Base-by-base conservation (phyloP, 371 early-diverging fungal genomes). In the Mucor velutinosus region DNA sequence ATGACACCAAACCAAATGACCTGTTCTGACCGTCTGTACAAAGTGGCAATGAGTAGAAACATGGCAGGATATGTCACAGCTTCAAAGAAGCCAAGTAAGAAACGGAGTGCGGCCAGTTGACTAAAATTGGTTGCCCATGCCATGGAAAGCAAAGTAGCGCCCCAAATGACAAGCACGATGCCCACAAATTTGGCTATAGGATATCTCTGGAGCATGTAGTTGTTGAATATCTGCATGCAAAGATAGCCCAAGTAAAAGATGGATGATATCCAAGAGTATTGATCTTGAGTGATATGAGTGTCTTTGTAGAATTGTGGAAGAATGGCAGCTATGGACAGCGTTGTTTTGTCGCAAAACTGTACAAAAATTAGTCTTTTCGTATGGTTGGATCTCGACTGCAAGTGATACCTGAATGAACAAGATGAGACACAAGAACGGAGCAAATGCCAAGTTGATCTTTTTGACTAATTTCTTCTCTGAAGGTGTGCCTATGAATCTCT, bases 51-150 rank as follows among this genome's bases (percentile, higher is more conserved):
- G 11, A 80, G 58, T 17, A 80, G 55, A 29, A 74, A 76, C 27
- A 80, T 72, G n/a, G 65, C 64, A 5, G 78, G 78, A 25, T 80
- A 77, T 1, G 76, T 75, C 7, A 67, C 62, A 11, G 76, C 76
- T 39, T 80, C 74, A 45, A 74, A 77, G n/a, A 80, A 74, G 0
- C 80, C 80, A 1, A 80, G 67, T 7, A 80, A 43, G 27, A 77
- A 69, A 0, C 76, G 70, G 10, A 73, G 65, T 6, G 64, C 74
- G 19, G 75, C 75, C 37, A 80, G 58, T 25, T 73, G 62, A 25
- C 59, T 2, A 67, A 80, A 80, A 39, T 69, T 69, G 5, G 62
- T 71, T 4, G 67, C 55, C 1, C 56, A 47, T 0, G 77, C 47
- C 25, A 68, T 76, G n/a, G 64, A 69, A 3, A 62, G 67, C 2